Base-by-base conservation (phyloP, 1,139 yeast genomes). In the Yamadazyma sp. region DNA sequence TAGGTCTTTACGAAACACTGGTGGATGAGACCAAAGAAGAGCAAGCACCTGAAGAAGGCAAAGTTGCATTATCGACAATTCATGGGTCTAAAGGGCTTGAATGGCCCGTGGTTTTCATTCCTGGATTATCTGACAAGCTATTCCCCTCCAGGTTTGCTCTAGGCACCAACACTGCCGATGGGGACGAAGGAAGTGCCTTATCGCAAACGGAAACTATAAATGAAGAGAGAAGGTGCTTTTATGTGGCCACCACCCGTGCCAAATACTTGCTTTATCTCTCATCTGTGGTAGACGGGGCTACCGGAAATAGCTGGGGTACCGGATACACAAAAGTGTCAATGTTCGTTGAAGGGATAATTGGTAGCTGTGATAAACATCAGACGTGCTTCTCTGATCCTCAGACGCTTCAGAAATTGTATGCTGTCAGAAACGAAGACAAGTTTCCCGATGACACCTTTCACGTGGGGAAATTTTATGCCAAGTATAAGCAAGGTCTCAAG, bases 71-170 rank as follows among this genome's bases (percentile, higher is more conserved):
- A 1, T 82, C 90, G 0, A 92, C 97, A 0, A 84, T 92, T 11
- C 98, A 92, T 58, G 88, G 90, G 0, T 80, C 97, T 2, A 92
- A 92, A 55, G 97, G 97, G 1, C 67, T 89, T 4, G 97, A 92
- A 58, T 92, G 97, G 97, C 92, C 95, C 0, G 77, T 86, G 5
- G 97, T 92, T 0, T 86, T 88, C 54, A 75, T 88, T 10, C 90
- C 95, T 0, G 82, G 85, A 0, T 62, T 85, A 20, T 67, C 77
- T 12, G 86, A 83, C 35, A 80, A 80, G 1, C 54, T 70, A 6
- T 61, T 82, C n/a, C 89, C 88, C 18, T 76, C 71, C 31, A 56
- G 57, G 24, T 67, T 66, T 56, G 73, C 70, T 18, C 48, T 51
- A 12, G 61, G 52, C 33, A 61, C 61, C 2, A 64, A 62, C 1